Base-by-base conservation (phyloP, 768 basidiomycete genomes). In the Xanthoconium stramineum region DNA sequence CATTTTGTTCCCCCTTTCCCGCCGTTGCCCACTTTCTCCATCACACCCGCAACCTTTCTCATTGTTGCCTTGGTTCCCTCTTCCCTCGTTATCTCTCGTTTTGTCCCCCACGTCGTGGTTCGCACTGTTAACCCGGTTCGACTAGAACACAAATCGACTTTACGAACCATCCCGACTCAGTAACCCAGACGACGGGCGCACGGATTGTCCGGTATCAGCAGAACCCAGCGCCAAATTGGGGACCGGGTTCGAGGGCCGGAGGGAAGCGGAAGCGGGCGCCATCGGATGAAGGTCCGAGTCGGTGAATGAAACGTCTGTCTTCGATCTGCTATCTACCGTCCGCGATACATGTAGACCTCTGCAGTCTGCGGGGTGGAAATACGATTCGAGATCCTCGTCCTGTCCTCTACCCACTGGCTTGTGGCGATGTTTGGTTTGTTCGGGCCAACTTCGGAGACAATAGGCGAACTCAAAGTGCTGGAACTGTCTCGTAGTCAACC, bases 181-280 rank as follows among this genome's bases (percentile, higher is more conserved):
- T 81, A 3, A 82, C 82, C 9, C 71, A 80, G 14, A 80, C 84
- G 7, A 81, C 82, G 19, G 83, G 83, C 53, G 76, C 90, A 55
- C 92, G 91, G 61, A 74, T 96, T 8, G 89, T 95, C 1, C 80
- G 93, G 38, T 97, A 95, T 72, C 94, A 96, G 70, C 82, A 84
- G 58, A 98, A 97, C 66, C 97, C 96, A 6, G 79, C 84, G n/a
- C 79, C 84, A 3, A 80, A 97, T 69, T 99, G 97, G 97, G 96
- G 96, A 0, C 97, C 96, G 0, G 89, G 83, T 15, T 78, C 80
- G 51, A 87, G 79, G 64, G 88, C 89, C 5, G 73, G 65, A 20
- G 69, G 70, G 28, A 72, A 73, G n/a, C 66, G 61, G 44, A 66
- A 76, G 59, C 65, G 76, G 14, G 69, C 66, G 3, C 29, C 9